These are phyloP conservation scores for Verticillium zaregamsianum DNA, from an alignment of 2,329 filamentous ascomycete genomes.

Conservation along the genomic window DNA sequence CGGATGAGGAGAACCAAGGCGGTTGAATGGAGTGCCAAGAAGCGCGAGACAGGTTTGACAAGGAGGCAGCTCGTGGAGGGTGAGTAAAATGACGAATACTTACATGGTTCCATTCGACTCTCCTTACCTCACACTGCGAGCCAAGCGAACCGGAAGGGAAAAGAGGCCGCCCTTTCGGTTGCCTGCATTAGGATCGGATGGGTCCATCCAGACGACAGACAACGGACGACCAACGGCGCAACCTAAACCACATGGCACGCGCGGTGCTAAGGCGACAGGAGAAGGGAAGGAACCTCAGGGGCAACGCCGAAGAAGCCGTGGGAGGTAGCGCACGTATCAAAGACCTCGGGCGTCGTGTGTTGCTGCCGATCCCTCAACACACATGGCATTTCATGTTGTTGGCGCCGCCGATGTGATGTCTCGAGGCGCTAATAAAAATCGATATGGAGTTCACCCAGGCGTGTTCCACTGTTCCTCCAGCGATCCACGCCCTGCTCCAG, in stretches of 20 bases:
- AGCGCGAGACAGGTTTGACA: background rate
- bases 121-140: background rate
- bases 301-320: background rate
- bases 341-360: background rate
- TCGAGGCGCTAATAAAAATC: too few species aligned
- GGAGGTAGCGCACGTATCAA: background rate
- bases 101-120: background rate
- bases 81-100: background rate
- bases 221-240: too few species aligned
- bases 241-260: background rate
- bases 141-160: background rate
- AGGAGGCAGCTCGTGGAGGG: too few species aligned
- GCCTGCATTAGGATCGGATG: background rate
- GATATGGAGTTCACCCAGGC: too few species aligned
- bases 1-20: background rate
- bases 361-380: background rate
- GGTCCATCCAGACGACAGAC: too few species aligned
- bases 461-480: background rate
- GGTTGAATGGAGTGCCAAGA: background rate
- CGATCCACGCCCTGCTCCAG: background rate
- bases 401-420: too few species aligned
- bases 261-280: background rate
- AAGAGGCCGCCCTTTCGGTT: background rate
- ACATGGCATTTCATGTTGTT: too few species aligned
- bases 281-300: background rate